Conservation (phyloP, 2,329 filamentous ascomycete species). For the Pseudocercospora eumusae region DNA sequence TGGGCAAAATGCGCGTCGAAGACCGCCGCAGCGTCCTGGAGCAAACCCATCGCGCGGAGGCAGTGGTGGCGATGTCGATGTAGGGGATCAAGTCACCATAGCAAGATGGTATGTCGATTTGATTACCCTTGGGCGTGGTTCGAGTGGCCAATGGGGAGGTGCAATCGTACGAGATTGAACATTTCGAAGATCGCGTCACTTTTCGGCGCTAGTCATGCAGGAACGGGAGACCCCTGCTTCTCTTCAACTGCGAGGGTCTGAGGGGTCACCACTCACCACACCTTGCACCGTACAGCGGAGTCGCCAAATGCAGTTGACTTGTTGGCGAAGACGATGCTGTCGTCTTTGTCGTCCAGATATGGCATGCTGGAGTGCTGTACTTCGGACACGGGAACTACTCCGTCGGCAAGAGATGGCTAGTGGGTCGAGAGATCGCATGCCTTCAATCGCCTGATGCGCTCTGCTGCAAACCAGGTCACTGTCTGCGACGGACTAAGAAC, state of each 20-base stretch:
- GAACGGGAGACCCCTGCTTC: neutral
- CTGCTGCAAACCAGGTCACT: neutral
- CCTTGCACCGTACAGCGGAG: neutral
- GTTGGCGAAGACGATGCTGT: neutral
- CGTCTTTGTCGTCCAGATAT: neutral
- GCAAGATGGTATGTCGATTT: neutral
- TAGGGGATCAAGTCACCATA: neutral
- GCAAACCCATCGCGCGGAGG: conserved; percentile 32
- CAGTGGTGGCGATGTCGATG: neutral
- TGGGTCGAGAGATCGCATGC: neutral
- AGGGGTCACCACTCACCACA: neutral
- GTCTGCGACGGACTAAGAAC: neutral
- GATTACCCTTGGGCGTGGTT: conserved; percentile 9
- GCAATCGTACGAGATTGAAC: conserved; percentile 15
- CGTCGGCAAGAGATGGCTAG: no score
- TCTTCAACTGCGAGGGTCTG: neutral
- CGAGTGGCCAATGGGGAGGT: conserved; percentile 15
- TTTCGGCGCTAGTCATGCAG: conserved; percentile 6
- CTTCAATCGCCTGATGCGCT: neutral
- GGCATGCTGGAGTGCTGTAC: neutral
- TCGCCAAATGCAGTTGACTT: no score
- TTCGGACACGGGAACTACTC: no score
- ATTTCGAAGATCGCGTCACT: conserved; percentile 1
- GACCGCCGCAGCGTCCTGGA: conserved; percentile 29
- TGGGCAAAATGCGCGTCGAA: conserved; percentile 28